Evolutionary conservation across 2,329 filamentous ascomycete genomes (phyloP).

Genomic region (Clarireedia paspali): DNA sequence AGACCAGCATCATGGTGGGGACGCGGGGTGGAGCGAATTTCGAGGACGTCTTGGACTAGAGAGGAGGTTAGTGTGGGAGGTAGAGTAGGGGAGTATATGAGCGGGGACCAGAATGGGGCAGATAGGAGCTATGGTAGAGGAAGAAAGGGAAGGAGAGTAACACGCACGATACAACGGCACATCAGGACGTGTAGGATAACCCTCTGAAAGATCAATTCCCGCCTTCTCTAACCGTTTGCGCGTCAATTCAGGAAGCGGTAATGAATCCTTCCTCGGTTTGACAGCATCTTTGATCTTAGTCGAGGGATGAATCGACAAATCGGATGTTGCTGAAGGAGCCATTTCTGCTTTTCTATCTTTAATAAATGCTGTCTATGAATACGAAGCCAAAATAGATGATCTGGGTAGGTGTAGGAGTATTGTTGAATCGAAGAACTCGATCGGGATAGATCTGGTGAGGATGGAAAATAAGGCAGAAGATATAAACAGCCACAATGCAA

Average conservation of each 20-base stretch:
- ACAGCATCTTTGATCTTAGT: neutral
- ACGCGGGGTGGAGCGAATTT: slow-evolving; percentile 51
- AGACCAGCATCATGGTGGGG: slow-evolving; percentile 52
- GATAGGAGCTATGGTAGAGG: neutral
- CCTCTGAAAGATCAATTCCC: slow-evolving; percentile 59
- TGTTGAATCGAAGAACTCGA: too few relatives aligned
- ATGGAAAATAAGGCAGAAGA: neutral
- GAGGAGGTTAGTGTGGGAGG: neutral
- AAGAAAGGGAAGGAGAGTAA: neutral
- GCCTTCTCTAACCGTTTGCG: slow-evolving; percentile 56
- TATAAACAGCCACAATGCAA: neutral
- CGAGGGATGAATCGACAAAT: neutral
- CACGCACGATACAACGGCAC: slow-evolving; percentile 48
- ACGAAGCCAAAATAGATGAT: too few relatives aligned
- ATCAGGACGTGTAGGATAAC: slow-evolving; percentile 64
- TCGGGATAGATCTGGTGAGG: neutral
- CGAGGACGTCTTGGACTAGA: slow-evolving; percentile 57
- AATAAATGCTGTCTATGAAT: too few relatives aligned
- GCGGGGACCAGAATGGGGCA: neutral
- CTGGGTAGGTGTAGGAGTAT: too few relatives aligned
- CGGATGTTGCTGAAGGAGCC: neutral
- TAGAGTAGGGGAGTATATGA: neutral
- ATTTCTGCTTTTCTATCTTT: neutral
- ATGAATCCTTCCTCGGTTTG: slow-evolving; percentile 44
- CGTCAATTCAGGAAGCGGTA: slow-evolving; percentile 51